Base-by-base conservation (phyloP, 768 basidiomycete species). In the Xerocomellus amylosporus region DNA sequence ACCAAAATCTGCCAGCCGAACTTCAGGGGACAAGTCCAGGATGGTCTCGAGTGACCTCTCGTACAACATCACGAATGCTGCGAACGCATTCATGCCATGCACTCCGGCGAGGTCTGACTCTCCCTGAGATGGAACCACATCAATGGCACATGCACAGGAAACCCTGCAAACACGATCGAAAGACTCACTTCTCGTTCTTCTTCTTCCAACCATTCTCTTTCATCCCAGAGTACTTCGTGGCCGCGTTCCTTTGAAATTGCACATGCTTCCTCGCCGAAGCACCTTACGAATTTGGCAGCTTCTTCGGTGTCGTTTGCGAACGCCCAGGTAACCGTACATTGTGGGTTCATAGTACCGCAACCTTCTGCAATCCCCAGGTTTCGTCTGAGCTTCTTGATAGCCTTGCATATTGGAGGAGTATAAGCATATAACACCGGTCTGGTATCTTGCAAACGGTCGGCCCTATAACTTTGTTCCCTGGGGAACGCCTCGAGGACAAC, bases 401-500 rank as follows among this genome's bases (percentile, higher is more conserved):
- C 83, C 58, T 86, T 90, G 52, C 88, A 60, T 37, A 87, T 78
- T 0, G 87, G 85, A 3, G 83, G 81, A 0, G 86, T 81, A 62
- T 85, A 89, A 0, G 84, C 80, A 49, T 76, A 75, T 8, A 59
- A 68, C 0, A 20, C 20, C 5, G 43, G 45, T 49, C 56, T 55
- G 6, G 31, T n/a, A 10, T 44, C 55, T 47, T 56, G 48, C n/a
- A 46, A 50, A 47, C 26, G 51, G 20, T 53, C 54, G 17, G 24
- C 46, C 42, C 58, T 64, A 68, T 57, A 72, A 73, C 28, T 65
- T 77, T 75, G 51, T 5, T 75, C 72, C 15, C 75, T 74, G 5
- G 84, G 82, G 58, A 84, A 89, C 4, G 81, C 86, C 61, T 88
- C 87, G 49, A 92, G 81, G 13, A 92, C 53, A 36, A 91, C 62